phyloP scores from a whole-genome alignment of 352 stramenopile species.

The Blastocystis sp. region DNA sequence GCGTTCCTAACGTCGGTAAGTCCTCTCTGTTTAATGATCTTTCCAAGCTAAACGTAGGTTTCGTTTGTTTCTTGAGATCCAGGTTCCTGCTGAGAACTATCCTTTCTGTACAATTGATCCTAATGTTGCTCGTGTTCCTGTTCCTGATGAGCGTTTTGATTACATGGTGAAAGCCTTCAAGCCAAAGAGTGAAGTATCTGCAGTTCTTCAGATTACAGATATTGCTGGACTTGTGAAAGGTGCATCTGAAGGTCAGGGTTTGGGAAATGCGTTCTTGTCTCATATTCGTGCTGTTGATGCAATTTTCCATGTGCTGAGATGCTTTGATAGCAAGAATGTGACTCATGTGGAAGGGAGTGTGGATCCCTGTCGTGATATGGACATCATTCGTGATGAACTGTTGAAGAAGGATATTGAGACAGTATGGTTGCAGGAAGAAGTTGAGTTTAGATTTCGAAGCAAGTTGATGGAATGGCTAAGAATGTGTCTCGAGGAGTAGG shows the following conservation, averaged over 20 bases:
- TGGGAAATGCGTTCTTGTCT: slow-evolving; percentile 98
- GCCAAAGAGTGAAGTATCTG: slow-evolving; percentile 87
- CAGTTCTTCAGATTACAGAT: slow-evolving; percentile 96
- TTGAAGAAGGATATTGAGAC: slow-evolving; percentile 90
- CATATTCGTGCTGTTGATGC: slow-evolving; percentile 98
- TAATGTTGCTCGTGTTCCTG: slow-evolving; percentile 91
- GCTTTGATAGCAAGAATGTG: slow-evolving; percentile 94
- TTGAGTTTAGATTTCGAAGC: slow-evolving; percentile 76
- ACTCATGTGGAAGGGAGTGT: slow-evolving; percentile 98
- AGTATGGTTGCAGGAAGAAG: not conserved
- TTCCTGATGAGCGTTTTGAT: slow-evolving; percentile 97
- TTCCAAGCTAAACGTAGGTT: slow-evolving; percentile 80
- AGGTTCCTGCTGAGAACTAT: slow-evolving; percentile 83
- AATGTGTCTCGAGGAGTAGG: slow-evolving; percentile 55
- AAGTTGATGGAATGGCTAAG: slow-evolving; percentile 75
- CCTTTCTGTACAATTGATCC: slow-evolving; percentile 98
- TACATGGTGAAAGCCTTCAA: slow-evolving; percentile 93
- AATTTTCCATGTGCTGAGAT: slow-evolving; percentile 93
- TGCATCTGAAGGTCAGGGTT: slow-evolving; percentile 91
- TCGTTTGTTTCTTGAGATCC: not conserved
- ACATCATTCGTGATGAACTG: slow-evolving; percentile 97
- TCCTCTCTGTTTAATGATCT: slow-evolving; percentile 98
- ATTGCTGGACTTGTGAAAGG: slow-evolving; percentile 97
- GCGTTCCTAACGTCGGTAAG: slow-evolving; percentile 99
- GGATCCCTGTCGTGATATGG: slow-evolving; percentile 94